Conservation (phyloP, 768 basidiomycete genomes). For the Heimioporus sp. region DNA sequence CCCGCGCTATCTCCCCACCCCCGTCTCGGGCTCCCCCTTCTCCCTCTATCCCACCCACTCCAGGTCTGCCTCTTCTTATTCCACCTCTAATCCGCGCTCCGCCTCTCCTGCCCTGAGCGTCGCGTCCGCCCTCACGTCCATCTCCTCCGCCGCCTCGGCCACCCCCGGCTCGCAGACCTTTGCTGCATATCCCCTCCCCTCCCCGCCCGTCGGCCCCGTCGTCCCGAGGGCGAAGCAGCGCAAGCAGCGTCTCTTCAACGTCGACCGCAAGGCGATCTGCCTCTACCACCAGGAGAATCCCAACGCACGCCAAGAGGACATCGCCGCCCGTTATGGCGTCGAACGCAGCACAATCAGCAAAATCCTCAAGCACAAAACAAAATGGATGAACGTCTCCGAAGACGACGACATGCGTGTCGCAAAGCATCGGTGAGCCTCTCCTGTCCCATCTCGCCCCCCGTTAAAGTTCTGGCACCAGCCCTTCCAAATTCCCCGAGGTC, state of each 20-base stretch:
- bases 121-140: slow-evolving; percentile 51
- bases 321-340: slow-evolving; percentile 70
- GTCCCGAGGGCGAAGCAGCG: slow-evolving; percentile 48
- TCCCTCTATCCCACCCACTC: slow-evolving; percentile 44
- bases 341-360: slow-evolving; percentile 95
- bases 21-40: slow-evolving; percentile 45
- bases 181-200: slow-evolving; percentile 28
- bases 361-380: slow-evolving; percentile 81
- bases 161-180: slow-evolving; percentile 31
- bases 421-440: slow-evolving; percentile 59
- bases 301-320: slow-evolving; percentile 78
- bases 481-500: slow-evolving; percentile 78
- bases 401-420: slow-evolving; percentile 57
- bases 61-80: slow-evolving; percentile 42
- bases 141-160: slow-evolving; percentile 40
- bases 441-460: slow-evolving; percentile 3
- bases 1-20: slow-evolving; percentile 45
- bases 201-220: slow-evolving; percentile 28
- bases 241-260: slow-evolving; percentile 73
- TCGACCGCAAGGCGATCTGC: slow-evolving; percentile 76
- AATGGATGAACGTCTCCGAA: slow-evolving; percentile 71
- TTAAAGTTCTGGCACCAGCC: slow-evolving; percentile 39
- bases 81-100: slow-evolving; percentile 49
- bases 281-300: slow-evolving; percentile 61
- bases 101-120: slow-evolving; percentile 64